Percentiles rank a stretch among this genome's conserved stretches.
Conservation (phyloP, 371 early-diverging fungal species). For the Coemansia sp. region DNA sequence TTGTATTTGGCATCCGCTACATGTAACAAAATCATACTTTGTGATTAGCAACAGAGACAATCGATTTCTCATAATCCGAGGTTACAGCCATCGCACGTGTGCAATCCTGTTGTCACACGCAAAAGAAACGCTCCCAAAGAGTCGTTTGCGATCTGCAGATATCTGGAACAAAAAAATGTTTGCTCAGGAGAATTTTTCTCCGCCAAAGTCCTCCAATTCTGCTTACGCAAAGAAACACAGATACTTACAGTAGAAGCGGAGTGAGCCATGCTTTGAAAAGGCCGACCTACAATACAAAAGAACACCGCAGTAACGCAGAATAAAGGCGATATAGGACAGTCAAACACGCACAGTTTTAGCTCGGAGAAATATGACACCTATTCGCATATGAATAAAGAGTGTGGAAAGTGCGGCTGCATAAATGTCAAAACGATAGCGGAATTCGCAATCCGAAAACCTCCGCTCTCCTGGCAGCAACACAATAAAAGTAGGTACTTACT, state of each 20-base stretch:
- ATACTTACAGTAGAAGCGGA: conserved; percentile 48
- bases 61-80: neutral
- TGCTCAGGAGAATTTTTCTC: neutral
- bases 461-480: too few species aligned
- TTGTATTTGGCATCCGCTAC: conserved; percentile 56
- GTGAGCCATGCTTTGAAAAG: conserved; percentile 22
- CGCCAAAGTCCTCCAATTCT: neutral
- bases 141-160: neutral
- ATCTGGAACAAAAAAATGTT: conserved; percentile 11
- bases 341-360: neutral
- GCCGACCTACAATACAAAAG: conserved; percentile 19
- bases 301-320: neutral
- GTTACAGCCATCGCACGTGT: neutral
- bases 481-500: conserved; percentile 25
- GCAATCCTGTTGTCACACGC: neutral
- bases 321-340: neutral
- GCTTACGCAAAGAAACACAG: neutral
- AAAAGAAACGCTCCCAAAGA: neutral
- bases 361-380: too few species aligned
- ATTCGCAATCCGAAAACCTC: neutral
- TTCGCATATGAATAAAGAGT: neutral
- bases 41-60: neutral
- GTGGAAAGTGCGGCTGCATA: neutral
- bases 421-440: neutral
- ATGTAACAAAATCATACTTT: neutral